Conservation (phyloP, 164 flowering plant genomes). For the Nymphaea colorata region DNA sequence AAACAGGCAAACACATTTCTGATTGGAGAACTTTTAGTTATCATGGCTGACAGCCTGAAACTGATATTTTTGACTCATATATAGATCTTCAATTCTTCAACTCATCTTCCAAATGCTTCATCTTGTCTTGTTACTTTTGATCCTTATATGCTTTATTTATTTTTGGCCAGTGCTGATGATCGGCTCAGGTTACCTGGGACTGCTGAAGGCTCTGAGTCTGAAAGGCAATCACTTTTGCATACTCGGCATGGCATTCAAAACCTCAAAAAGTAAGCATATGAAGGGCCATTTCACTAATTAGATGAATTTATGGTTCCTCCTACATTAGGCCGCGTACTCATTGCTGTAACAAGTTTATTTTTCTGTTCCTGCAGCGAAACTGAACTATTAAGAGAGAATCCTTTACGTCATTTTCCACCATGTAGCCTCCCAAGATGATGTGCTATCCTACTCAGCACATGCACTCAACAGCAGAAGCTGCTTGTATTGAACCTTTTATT, state of each 20-base stretch:
- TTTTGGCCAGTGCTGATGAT: not conserved
- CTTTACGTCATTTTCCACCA: slow-evolving; percentile 69
- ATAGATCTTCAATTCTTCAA: too few species aligned
- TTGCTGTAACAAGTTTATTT: not conserved
- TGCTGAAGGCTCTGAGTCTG: slow-evolving; percentile 9
- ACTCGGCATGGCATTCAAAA: slow-evolving; percentile 31
- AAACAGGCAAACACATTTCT: not conserved
- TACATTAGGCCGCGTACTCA: not conserved
- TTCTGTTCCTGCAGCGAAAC: slow-evolving; percentile 47
- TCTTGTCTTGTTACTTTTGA: not conserved
- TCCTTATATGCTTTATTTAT: not conserved
- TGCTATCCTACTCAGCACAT: not conserved
- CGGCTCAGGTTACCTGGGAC: slow-evolving; percentile 19
- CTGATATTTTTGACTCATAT: too few species aligned
- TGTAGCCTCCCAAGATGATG: slow-evolving; percentile 64
- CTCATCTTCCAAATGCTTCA: not conserved
- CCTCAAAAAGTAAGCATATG: slow-evolving; percentile 43
- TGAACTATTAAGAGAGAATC: slow-evolving; percentile 67
- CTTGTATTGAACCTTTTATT: too few species aligned
- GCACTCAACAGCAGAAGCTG: too few species aligned
- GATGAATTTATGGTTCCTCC: not conserved
- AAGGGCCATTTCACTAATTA: not conserved
- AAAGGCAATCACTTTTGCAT: slow-evolving; percentile 32
- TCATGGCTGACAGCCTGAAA: too few species aligned
- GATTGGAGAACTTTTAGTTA: too few species aligned